Conservation (phyloP, 2,329 filamentous ascomycete species). For the Calcarisporium arbuscula region DNA sequence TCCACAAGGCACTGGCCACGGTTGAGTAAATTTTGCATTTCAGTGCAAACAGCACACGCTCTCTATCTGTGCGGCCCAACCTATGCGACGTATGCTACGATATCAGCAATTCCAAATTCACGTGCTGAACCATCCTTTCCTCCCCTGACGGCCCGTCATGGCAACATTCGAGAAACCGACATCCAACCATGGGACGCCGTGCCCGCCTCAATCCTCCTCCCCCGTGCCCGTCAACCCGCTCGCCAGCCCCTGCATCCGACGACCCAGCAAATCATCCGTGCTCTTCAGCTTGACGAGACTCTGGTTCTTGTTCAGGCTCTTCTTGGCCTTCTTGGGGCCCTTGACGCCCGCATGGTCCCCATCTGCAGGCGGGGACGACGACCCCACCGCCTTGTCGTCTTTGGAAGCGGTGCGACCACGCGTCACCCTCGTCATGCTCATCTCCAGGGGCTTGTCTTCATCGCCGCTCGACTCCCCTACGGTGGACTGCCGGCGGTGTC, state of each 20-base stretch:
- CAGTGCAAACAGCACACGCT: too few relatives aligned
- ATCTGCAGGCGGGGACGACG: conserved; percentile 6
- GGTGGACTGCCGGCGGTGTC: conserved; percentile 17
- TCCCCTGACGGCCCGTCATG: too few relatives aligned
- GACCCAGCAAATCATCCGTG: conserved; percentile 49
- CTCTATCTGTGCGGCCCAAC: too few relatives aligned
- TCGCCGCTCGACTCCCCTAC: conserved; percentile 62
- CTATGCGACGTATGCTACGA: too few relatives aligned
- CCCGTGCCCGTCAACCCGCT: conserved; percentile 44
- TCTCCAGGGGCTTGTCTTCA: conserved; percentile 77
- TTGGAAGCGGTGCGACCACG: conserved; percentile 23
- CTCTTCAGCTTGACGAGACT: conserved; percentile 49
- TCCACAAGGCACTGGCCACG: too few relatives aligned
- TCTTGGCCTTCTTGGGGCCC: conserved; percentile 18
- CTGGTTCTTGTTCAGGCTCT: conserved; percentile 33
- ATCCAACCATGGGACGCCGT: neutral
- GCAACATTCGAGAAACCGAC: neutral
- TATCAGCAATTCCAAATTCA: too few relatives aligned
- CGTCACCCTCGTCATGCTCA: conserved; percentile 53
- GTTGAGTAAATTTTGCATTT: too few relatives aligned
- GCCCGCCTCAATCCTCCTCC: conserved; percentile 30
- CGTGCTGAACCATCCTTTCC: too few relatives aligned
- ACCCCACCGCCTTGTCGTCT: conserved; percentile 7
- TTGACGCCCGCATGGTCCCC: conserved; percentile 3
- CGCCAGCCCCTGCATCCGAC: conserved; percentile 53